Evolutionary conservation across 2,329 filamentous ascomycete species (phyloP).

Genomic region (Trichoderma harzianum): DNA sequence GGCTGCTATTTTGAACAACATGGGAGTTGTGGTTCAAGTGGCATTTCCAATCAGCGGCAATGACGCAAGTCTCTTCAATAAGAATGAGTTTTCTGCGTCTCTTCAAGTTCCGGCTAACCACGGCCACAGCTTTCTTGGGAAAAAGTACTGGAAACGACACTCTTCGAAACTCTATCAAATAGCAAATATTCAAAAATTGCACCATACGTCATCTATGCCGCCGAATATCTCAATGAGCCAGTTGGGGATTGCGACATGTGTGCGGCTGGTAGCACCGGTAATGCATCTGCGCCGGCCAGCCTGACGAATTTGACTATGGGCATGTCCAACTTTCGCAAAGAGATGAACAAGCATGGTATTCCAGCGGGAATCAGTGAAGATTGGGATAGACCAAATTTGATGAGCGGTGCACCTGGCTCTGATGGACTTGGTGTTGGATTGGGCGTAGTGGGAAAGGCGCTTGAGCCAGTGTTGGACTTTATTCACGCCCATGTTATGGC

Average conservation of each 20-base stretch:
- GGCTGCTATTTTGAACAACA: conserved; percentile 22
- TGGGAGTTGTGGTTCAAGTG: conserved; percentile 22
- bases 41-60: conserved; percentile 18
- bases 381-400: conserved; percentile 20
- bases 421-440: neutral
- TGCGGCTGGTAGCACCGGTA: conserved; percentile 18
- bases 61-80: conserved; percentile 15
- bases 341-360: conserved; percentile 15
- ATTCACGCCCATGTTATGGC: conserved; percentile 23
- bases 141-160: neutral
- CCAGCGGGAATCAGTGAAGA: conserved; percentile 23
- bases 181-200: conserved; percentile 18
- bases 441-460: conserved; percentile 14
- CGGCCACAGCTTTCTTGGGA: conserved; percentile 7
- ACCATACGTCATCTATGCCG: conserved; percentile 21
- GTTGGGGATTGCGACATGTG: conserved; percentile 20
- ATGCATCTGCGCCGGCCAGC: neutral
- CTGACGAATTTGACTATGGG: neutral
- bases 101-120: neutral
- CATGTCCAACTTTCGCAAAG: conserved; percentile 16
- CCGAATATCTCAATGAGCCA: conserved; percentile 22
- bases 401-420: conserved; percentile 14
- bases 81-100: neutral
- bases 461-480: conserved; percentile 19
- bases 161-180: neutral